phyloP scores from a whole-genome alignment of 352 stramenopile species.

The Albugo candida region DNA sequence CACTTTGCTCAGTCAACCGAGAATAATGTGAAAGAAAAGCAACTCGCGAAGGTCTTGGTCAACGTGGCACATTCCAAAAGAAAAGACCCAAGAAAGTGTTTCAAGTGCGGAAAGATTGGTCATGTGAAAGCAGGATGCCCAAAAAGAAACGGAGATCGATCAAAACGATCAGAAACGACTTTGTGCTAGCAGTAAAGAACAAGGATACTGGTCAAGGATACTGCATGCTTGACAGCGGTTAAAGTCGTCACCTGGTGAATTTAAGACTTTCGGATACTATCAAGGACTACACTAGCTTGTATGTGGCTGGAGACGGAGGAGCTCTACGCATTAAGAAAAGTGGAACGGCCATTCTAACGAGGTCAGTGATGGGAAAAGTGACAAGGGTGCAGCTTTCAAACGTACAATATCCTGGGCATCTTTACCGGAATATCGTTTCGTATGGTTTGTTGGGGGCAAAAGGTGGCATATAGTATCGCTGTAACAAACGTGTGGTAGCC shows the following conservation, averaged over 20 bases:
- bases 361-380: neutral
- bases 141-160: neutral
- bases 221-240: neutral
- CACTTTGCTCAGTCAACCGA: neutral
- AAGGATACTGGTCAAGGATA: neutral
- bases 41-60: neutral
- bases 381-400: neutral
- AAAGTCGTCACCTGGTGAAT: neutral
- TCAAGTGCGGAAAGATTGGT: neutral
- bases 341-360: neutral
- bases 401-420: neutral
- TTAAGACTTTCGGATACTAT: neutral
- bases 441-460: neutral
- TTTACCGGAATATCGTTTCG: neutral
- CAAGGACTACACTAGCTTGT: neutral
- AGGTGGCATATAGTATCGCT: neutral
- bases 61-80: neutral
- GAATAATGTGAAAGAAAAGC: neutral
- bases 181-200: neutral
- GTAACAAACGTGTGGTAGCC: neutral
- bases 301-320: neutral
- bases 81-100: neutral
- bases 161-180: neutral
- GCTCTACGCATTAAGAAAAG: neutral
- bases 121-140: neutral